phyloP scores from a whole-genome alignment of 768 basidiomycete species.

The Naganishia vaughanmartiniae region DNA sequence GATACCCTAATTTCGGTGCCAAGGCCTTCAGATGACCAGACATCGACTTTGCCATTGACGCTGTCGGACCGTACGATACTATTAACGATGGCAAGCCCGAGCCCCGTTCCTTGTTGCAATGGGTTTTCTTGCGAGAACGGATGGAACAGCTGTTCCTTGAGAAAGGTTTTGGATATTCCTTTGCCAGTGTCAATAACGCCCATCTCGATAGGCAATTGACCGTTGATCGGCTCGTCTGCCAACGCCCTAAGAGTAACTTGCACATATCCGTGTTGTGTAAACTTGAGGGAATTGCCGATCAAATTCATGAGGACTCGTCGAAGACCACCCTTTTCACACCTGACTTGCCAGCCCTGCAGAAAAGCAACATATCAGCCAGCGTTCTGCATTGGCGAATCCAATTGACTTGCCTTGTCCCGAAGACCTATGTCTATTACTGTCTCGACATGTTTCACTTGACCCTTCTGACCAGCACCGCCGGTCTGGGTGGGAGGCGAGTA shows the following conservation, averaged over 20 bases:
- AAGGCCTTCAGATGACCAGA: conserved; percentile 82
- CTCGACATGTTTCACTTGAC: conserved; percentile 61
- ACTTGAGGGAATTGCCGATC: conserved; percentile 90
- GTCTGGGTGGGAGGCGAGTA: conserved; percentile 73
- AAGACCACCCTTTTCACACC: conserved; percentile 88
- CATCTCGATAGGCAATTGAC: conserved; percentile 73
- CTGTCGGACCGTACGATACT: conserved; percentile 82
- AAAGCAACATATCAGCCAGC: not conserved
- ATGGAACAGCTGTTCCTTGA: conserved; percentile 93
- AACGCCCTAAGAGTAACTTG: conserved; percentile 78
- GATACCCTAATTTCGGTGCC: conserved; percentile 89
- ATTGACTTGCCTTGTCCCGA: conserved; percentile 52
- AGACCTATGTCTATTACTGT: conserved; percentile 82
- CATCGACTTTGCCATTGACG: conserved; percentile 86
- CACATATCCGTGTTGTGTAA: conserved; percentile 84
- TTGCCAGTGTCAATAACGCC: conserved; percentile 87
- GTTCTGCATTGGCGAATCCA: conserved; percentile 10
- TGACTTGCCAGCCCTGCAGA: conserved; percentile 74
- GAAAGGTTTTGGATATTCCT: conserved; percentile 89
- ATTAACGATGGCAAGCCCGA: conserved; percentile 92
- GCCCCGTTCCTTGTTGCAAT: conserved; percentile 83
- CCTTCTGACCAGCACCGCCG: conserved; percentile 24
- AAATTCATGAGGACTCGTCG: conserved; percentile 90
- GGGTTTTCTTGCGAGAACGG: conserved; percentile 97
- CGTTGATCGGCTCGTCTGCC: conserved; percentile 56